Evolutionary conservation across 768 basidiomycete genomes (phyloP), one percentile per base, ranked within the genome.

Genomic region (Suillus placidus): DNA sequence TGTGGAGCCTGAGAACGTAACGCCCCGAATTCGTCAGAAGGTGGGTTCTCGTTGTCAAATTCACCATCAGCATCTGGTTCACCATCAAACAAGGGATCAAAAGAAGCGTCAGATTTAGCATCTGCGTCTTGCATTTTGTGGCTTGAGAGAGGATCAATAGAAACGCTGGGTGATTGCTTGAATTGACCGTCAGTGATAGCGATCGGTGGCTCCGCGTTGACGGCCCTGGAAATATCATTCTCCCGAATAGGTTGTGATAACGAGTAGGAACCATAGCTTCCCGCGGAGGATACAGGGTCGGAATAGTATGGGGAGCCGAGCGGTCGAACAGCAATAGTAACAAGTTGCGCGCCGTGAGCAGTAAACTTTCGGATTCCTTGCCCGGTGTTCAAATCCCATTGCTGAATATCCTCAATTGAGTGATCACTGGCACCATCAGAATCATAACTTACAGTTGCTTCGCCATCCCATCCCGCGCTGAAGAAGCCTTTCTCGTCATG

Each of bases 341-440:
- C 88, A 16, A 99, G 84, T 74, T 97, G 96, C 4, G 94, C 87
- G 32, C 90, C 88, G 71, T 97, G 94, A 0, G 90, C 85, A 1
- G 85, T 88, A 75, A 93, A 99, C 56, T 83, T 87, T 58, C 95
- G 87, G 14, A 89, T 85, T 47, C 80, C 81, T 67, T 92, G 85
- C 8, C 97, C 97, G 0, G 91, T 96, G 73, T 99, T 93, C 43
- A 99, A 85, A 78, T 99, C 97, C 97, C 97, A 99, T 87, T 98
- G 93, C 97, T 99, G 71, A 60, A 43, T 6, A 64, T 7, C 37
- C 62, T 54, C 13, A 38, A 64, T 38, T 64, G 43, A 66, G 70
- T 62, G 66, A 61, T 45, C 52, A 64, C 55, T 55, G 13, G 23
- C 55, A 3, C 6, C 38, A 64, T 32, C 10, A 26, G 5, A 55